Percentiles rank a stretch among this genome's conserved stretches.
Evolutionary conservation across 306 rosid genomes (phyloP).

Genomic region (Ceratonia siliqua): DNA sequence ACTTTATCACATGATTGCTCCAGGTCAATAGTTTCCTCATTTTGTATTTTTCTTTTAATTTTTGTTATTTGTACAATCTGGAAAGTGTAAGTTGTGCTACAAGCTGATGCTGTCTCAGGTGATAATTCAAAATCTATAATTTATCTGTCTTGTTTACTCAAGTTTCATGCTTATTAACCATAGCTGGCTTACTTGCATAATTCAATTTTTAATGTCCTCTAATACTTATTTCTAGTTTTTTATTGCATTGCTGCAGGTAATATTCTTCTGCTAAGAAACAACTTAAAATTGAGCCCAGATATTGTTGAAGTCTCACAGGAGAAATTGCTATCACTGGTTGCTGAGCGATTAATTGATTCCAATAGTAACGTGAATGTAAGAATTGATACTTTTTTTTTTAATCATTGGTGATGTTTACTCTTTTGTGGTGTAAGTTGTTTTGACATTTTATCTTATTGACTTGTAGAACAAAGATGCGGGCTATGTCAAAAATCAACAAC

Average conservation of each 20-base stretch:
- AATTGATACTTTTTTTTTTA: conserved; percentile 1
- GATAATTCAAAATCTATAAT: neutral
- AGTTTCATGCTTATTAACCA: conserved; percentile 9
- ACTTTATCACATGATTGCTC: conserved; percentile 5
- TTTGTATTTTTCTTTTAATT: neutral
- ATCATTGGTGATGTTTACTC: conserved; percentile 6
- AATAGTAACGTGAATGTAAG: conserved; percentile 78
- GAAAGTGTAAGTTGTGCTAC: neutral
- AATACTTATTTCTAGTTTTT: neutral
- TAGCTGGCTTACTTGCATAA: conserved; percentile 11
- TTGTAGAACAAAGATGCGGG: conserved; percentile 81
- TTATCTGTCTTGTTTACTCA: neutral
- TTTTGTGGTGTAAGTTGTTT: conserved; percentile 20
- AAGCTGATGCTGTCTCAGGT: conserved; percentile 8
- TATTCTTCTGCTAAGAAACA: conserved; percentile 76
- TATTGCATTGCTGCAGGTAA: conserved; percentile 66
- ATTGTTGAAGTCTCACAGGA: conserved; percentile 87
- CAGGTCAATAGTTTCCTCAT: conserved; percentile 4
- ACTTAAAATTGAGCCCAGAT: conserved; percentile 74
- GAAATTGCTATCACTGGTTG: conserved; percentile 83
- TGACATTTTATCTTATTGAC: conserved; percentile 25
- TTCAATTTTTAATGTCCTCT: conserved; percentile 8
- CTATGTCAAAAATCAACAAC: conserved; percentile 85
- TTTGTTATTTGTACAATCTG: neutral
- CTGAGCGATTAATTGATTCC: conserved; percentile 83